Evolutionary conservation across 345 rosid genomes (phyloP).

Genomic region (Anastatica hierochuntica): DNA sequence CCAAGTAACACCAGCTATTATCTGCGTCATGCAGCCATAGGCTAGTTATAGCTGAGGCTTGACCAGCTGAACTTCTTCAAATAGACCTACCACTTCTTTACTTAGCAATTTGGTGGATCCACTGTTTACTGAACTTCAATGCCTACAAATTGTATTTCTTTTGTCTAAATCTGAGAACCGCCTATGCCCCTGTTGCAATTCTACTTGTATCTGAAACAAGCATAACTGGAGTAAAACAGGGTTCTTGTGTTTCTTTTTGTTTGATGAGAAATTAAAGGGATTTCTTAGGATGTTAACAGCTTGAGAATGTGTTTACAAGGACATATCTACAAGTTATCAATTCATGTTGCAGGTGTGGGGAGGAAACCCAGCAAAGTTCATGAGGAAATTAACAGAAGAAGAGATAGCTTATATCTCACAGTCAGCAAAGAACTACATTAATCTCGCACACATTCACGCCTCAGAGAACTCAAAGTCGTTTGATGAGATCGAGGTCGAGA

Average conservation of each 20-base stretch:
- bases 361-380: slow-evolving; percentile 82
- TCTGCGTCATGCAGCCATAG: background rate
- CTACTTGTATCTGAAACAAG: no score
- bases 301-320: background rate
- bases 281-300: background rate
- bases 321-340: background rate
- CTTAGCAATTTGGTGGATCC: background rate
- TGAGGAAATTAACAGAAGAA: slow-evolving; percentile 76
- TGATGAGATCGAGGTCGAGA: slow-evolving; percentile 69
- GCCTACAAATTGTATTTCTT: background rate
- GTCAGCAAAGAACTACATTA: slow-evolving; percentile 63
- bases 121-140: background rate
- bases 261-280: background rate
- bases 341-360: slow-evolving; percentile 64
- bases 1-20: background rate
- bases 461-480: slow-evolving; percentile 69
- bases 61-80: background rate
- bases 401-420: slow-evolving; percentile 71
- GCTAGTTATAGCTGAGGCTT: background rate
- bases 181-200: background rate
- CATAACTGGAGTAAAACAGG: no score
- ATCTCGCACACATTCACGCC: slow-evolving; percentile 75
- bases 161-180: background rate
- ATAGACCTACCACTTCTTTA: background rate
- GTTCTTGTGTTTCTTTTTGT: background rate